Base-by-base conservation (phyloP, 306 rosid genomes). In the Hippophae rhamnoides region DNA sequence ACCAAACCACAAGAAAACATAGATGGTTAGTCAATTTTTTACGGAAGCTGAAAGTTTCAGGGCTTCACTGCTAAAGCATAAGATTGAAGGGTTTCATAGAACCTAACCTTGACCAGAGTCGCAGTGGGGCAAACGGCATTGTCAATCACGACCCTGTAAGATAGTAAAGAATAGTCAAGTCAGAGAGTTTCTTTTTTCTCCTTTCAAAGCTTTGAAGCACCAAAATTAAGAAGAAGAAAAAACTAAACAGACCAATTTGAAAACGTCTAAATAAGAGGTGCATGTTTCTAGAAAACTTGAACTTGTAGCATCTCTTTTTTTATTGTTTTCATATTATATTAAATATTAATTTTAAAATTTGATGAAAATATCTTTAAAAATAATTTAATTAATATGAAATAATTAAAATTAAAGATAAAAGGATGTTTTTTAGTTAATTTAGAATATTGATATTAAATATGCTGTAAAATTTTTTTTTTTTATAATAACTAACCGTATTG, bases 61-160 rank as follows among this genome's bases (percentile, higher is more conserved):
- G 53, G n/a, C 7, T 2, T 1, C 31, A 23, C 45, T 5, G 7
- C 2, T 13, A 12, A 5, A 7, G 23, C 26, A 11, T 49, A 9
- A 18, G 42, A 4, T 8, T 31, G 38, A 31, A 31, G 59, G 68
- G n/a, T 51, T 73, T 59, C 49, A 53, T 23, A 7, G 60, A 47
- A 67, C 64, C 70, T 55, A 71, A 90, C 98, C 99, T 84, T 88
- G 77, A 92, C 95, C 7, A 92, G 50, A 47, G 99, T 92, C 46
- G 96, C 85, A 38, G 72, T 75, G 54, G 90, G 56, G 64, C 92
- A 88, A 48, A 75, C 93, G 75, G 86, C 83, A 82, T 92, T 87
- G 71, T 92, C 99, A 68, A 92, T 85, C 61, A 82, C 95, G 63
- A 92, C 99, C 78, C 99, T 92, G 78, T 65, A 56, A 68, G 63